These are phyloP conservation scores for Leccinum pseudoinsigne DNA, from an alignment of 1,284 basidiomycete species.

Conservation along the genomic window DNA sequence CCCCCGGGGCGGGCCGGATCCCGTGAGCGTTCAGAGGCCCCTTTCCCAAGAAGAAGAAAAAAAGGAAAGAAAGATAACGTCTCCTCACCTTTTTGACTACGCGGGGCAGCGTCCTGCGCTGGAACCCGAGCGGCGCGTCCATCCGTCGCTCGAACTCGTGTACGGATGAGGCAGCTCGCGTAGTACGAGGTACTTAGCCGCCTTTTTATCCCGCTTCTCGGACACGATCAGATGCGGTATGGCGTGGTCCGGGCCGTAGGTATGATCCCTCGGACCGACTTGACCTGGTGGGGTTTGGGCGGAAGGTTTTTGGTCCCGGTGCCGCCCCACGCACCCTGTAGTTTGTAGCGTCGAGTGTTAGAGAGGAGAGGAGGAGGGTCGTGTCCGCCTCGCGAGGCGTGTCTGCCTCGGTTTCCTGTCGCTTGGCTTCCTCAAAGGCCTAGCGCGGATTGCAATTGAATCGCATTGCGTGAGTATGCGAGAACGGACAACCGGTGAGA, in stretches of 20 bases:
- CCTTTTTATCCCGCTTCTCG: conserved; percentile 94
- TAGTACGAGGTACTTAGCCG: conserved; percentile 79
- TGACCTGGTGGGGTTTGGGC: conserved; percentile 69
- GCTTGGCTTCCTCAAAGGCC: conserved; percentile 88
- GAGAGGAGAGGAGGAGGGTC: conserved; percentile 55
- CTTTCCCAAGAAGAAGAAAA: not conserved
- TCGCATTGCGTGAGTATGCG: conserved; percentile 4
- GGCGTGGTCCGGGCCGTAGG: conserved; percentile 77
- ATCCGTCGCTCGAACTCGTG: conserved; percentile 32
- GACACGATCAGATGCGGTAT: conserved; percentile 93
- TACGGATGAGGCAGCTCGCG: conserved; percentile 92
- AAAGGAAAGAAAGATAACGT: not conserved
- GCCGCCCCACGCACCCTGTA: conserved; percentile 90
- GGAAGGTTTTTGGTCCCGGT: conserved; percentile 60
- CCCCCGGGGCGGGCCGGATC: not conserved
- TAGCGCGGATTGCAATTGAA: conserved; percentile 29
- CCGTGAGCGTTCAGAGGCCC: not conserved
- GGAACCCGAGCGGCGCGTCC: too few relatives aligned
- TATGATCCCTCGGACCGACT: conserved; percentile 80
- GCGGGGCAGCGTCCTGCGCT: conserved; percentile 38
- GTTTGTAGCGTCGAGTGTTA: not conserved
- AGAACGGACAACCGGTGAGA: not conserved
- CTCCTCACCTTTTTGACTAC: conserved; percentile 70
- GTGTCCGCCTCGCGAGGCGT: conserved; percentile 35
- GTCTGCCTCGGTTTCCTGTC: conserved; percentile 76